A percentile compares a stretch with the other conserved stretches of the same genome.
Evolutionary conservation across 345 rosid species (phyloP).

Genomic region (Populus davidiana): DNA sequence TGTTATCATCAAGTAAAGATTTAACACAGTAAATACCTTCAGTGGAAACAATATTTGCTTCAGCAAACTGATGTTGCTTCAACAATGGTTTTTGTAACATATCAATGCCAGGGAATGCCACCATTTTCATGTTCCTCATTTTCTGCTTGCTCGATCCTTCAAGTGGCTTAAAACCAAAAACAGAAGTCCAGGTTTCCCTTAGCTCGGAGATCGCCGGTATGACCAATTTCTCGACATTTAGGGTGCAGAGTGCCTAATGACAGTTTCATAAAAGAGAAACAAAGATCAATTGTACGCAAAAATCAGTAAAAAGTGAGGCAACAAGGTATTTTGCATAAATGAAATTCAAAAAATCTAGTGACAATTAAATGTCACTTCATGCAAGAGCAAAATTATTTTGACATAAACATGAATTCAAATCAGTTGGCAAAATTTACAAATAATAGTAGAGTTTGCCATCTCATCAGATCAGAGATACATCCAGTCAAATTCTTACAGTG

Average conservation of each 20-base stretch:
- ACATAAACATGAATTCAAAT: neutral
- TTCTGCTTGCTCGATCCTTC: conserved; percentile 37
- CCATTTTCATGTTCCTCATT: conserved; percentile 59
- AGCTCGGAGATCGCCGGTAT: conserved; percentile 92
- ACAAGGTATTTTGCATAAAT: conserved; percentile 1
- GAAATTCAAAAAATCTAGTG: neutral
- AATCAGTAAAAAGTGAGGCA: neutral
- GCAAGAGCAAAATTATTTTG: too few relatives aligned
- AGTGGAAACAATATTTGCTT: conserved; percentile 17
- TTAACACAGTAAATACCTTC: conserved; percentile 33
- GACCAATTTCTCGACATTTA: conserved; percentile 71
- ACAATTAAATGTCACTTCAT: neutral
- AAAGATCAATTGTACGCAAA: neutral
- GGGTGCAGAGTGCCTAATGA: conserved; percentile 65
- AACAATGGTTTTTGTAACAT: conserved; percentile 69
- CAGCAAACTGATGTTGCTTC: conserved; percentile 24
- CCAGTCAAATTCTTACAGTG: too few relatives aligned
- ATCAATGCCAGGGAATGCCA: conserved; percentile 90
- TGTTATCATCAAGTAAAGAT: neutral
- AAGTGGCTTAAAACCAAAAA: conserved; percentile 71
- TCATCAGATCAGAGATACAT: too few relatives aligned
- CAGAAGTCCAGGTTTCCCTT: conserved; percentile 81
- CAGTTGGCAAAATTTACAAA: neutral
- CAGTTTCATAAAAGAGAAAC: conserved; percentile 4
- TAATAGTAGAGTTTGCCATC: too few relatives aligned